phyloP scores from a whole-genome alignment of 1,284 basidiomycete species.

The Malassezia vespertilionis region DNA sequence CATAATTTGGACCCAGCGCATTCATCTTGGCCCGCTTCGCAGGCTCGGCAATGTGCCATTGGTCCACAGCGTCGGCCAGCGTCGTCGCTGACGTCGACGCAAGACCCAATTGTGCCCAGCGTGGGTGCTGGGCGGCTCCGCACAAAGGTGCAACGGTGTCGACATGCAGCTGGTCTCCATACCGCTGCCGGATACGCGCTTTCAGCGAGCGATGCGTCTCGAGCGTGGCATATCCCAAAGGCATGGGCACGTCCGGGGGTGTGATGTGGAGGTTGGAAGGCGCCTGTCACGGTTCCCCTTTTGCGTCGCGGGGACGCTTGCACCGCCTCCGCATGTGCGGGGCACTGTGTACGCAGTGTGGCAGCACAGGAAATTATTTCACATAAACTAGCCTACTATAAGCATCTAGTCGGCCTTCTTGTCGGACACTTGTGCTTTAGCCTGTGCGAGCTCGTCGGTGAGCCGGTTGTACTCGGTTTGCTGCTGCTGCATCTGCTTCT shows the following conservation, averaged over 20 bases:
- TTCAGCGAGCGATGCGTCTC: not conserved
- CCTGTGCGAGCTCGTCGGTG: slow-evolving; percentile 50
- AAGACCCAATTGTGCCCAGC: slow-evolving; percentile 1
- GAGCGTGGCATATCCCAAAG: no score
- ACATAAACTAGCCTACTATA: not conserved
- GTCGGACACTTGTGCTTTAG: slow-evolving; percentile 45
- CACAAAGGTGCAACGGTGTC: no score
- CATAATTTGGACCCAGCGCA: not conserved
- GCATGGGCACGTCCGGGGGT: no score
- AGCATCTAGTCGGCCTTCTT: slow-evolving; percentile 23
- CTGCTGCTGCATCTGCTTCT: slow-evolving; percentile 44
- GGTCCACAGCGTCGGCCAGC: no score
- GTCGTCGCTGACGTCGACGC: no score
- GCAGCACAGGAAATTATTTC: no score
- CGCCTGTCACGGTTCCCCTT: no score
- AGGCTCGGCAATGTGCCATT: no score
- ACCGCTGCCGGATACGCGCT: not conserved
- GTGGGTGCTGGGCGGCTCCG: not conserved
- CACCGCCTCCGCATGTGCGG: no score
- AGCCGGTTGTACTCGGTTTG: slow-evolving; percentile 45
- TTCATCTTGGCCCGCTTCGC: not conserved
- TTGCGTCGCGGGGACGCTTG: no score
- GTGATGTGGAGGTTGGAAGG: no score
- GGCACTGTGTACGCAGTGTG: not conserved
- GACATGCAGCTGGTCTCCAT: not conserved